Conservation (phyloP, 108 stramenopile species). For the Hondaea fermentalgiana region DNA sequence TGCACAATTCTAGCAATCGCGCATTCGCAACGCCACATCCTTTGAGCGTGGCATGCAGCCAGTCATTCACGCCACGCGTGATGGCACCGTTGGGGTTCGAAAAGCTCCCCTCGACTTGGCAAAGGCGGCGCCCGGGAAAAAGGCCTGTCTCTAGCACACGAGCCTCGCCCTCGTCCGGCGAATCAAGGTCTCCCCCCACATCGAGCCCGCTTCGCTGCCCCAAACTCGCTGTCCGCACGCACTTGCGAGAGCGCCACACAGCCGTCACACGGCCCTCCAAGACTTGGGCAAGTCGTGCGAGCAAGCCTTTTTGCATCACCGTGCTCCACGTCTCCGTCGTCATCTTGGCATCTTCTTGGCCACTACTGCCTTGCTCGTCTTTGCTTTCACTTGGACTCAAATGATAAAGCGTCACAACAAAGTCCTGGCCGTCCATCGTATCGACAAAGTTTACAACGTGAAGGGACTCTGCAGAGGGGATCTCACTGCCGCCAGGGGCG, state of each 20-base stretch:
- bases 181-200: not conserved
- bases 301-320: not conserved
- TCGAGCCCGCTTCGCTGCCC: not conserved
- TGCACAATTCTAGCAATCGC: not conserved
- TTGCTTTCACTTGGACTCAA: too few species aligned
- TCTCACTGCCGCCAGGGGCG: not conserved
- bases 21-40: not conserved
- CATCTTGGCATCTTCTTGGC: not conserved
- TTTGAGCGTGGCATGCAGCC: not conserved
- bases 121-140: not conserved
- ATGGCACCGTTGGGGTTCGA: slow-evolving; percentile 6
- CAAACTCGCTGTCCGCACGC: not conserved
- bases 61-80: not conserved
- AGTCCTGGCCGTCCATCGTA: not conserved
- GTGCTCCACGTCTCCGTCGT: not conserved
- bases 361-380: not conserved
- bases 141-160: not conserved
- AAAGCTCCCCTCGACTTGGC: not conserved
- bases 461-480: not conserved
- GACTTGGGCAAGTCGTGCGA: not conserved
- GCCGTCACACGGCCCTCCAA: not conserved
- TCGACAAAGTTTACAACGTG: not conserved
- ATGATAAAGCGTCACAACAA: not conserved
- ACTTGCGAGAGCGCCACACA: not conserved
- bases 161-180: not conserved